Evolutionary conservation across 768 basidiomycete genomes (phyloP), one percentile per base, ranked within the genome.

Genomic region (Polyporus arcularius): DNA sequence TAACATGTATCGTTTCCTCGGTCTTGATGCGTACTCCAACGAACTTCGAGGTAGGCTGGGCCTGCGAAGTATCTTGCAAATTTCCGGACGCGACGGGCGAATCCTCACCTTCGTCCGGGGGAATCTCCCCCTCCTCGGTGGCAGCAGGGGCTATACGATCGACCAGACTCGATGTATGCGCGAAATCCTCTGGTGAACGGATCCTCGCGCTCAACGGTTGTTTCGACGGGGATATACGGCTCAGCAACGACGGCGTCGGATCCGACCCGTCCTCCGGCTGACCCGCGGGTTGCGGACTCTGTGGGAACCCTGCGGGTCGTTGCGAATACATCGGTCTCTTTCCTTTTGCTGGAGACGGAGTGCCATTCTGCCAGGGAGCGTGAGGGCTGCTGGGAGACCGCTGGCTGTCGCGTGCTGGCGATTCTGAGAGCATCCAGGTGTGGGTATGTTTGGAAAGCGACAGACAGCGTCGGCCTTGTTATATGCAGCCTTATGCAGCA

Each of bases 271-370:
- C 43, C 49, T 49, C 32, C 26, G 35, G 40, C 49, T n/a, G 49
- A 4, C 56, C 60, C 26, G 8, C 15, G n/a, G 60, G 60, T 26
- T 45, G 49, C 12, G 42, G 48, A 35, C 52, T 55, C 14, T 52
- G 40, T 8, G 55, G 43, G n/a, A 42, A 21, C 14, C 51, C 60
- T 55, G 54, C 56, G 2, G 60, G 48, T 14, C 50, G 51, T 11
- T 57, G 56, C 41, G 57, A 51, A 28, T 53, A 46, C 16, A 53
- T 28, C 2, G 55, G 51, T n/a, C 41, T 57, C 52, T 62, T 61
- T 1, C 60, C 60, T 32, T 61, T 54, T 3, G 40, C 35, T 26
- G 26, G 32, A 18, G 52, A 39, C 2, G 58, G 39, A 16, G 41
- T 50, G n/a, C 46, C 55, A 32, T 46, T 42, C 45, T 47, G 51